A percentile compares a stretch with the other conserved stretches of the same genome.
phyloP scores from a whole-genome alignment of 495 filamentous ascomycete genomes.

The Lepidopterella palustris region DNA sequence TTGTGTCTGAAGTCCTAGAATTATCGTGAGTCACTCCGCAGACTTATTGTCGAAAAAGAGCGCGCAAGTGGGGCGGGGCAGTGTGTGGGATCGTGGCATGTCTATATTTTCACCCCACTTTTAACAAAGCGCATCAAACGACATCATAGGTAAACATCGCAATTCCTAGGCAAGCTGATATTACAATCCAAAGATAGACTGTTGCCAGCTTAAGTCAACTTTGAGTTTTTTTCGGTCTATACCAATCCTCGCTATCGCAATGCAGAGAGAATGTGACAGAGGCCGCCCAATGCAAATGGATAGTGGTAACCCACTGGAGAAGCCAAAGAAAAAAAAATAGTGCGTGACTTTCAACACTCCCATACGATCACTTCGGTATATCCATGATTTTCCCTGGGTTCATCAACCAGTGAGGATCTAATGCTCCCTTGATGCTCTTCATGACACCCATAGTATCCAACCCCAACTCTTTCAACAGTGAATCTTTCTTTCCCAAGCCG shows the following conservation, averaged over 20 bases:
- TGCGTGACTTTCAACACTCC: not conserved
- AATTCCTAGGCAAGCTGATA: too few species aligned
- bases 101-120: too few species aligned
- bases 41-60: not conserved
- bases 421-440: conserved; percentile 72
- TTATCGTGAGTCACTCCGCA: not conserved
- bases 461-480: conserved; percentile 74
- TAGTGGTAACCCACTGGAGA: not conserved
- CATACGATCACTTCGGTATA: conserved; percentile 15
- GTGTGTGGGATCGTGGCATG: too few species aligned
- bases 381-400: conserved; percentile 92
- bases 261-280: conserved; percentile 8
- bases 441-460: conserved; percentile 74
- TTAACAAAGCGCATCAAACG: too few species aligned
- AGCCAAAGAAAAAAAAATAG: not conserved
- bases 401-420: conserved; percentile 87
- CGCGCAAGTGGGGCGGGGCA: too few species aligned
- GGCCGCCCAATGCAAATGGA: conserved; percentile 20
- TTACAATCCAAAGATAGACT: not conserved
- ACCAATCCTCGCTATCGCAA: conserved; percentile 3
- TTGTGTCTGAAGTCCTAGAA: conserved; percentile 10
- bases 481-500: conserved; percentile 81
- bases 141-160: too few species aligned
- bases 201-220: not conserved
- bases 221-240: not conserved